Base-by-base conservation (phyloP, 176 grass and related monocot species). In the Leersia perrieri region DNA sequence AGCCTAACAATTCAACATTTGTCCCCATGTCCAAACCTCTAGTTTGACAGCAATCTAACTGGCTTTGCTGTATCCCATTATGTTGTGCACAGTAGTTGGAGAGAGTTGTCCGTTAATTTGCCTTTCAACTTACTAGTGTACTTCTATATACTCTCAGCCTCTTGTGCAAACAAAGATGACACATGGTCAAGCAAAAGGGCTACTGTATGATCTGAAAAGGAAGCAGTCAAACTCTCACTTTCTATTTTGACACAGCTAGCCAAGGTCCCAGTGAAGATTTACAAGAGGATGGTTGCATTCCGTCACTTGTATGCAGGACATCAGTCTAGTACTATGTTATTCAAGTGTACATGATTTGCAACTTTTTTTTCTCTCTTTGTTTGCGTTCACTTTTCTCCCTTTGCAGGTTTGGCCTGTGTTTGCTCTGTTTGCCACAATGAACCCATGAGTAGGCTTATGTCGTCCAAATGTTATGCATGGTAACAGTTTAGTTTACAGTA, bases 1-100 rank as follows among this genome's bases (percentile, higher is more conserved):
- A 53, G 75, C 63, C 31, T 75, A 88, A 80, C 76, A 75, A 80
- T 47, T 49, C 76, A 69, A 80, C 82, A 75, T 80, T 64, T 89
- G 87, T 89, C 81, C 70, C 49, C 80, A 80, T 84, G 63, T 81
- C 71, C 71, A 35, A 75, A 36, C 29, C 71, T 70, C 61, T 84
- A 84, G n/a, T n/a, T n/a, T n/a, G 62, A 88, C 49, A 75, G 47
- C 69, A 69, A 73, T 39, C 51, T 61, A 80, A 80, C 81, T 16
- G 11, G 39, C 70, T 75, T 58, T n/a, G 22, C 49, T 87, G 77
- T 68, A 81, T 67, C 62, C 36, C 63, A 76, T 87, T 81, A 81
- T 69, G 63, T 68, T 45, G 44, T 49, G 53, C 33, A 70, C 78
- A 70, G 78, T 70, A 33, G 33, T 70, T 66, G n/a, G n/a, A 53